phyloP scores from a whole-genome alignment of 2,329 filamentous ascomycete species.

The Phialocephala sp. region DNA sequence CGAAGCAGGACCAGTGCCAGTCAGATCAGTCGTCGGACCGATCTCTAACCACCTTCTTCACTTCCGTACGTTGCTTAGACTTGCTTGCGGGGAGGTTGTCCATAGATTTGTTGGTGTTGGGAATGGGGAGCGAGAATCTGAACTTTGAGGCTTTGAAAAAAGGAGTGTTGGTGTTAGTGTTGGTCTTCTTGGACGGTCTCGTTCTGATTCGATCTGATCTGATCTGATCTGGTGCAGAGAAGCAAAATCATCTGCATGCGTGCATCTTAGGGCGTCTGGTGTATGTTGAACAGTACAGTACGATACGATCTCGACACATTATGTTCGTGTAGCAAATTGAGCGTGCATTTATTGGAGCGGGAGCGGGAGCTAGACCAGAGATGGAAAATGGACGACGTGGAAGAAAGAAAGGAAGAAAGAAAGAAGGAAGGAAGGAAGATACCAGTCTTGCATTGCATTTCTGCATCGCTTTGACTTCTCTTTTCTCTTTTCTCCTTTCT shows the following conservation, averaged over 20 bases:
- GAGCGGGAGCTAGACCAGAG: neutral
- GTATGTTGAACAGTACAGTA: neutral
- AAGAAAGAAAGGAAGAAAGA: too few species aligned
- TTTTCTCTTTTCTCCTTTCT: too few species aligned
- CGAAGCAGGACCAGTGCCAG: constrained; percentile 71
- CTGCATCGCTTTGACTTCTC: too few species aligned
- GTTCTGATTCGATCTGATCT: too few species aligned
- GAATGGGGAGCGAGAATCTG: neutral
- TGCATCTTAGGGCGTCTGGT: neutral
- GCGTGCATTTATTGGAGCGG: neutral
- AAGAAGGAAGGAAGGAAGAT: too few species aligned
- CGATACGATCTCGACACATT: too few species aligned
- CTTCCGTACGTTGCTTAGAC: neutral
- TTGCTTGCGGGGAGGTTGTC: neutral
- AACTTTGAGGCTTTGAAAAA: too few species aligned
- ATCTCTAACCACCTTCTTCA: neutral
- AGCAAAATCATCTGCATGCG: neutral
- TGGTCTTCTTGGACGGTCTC: too few species aligned
- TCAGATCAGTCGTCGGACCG: constrained; percentile 36
- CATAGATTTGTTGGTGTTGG: neutral
- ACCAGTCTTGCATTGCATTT: too few species aligned
- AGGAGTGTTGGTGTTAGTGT: too few species aligned
- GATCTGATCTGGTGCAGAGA: too few species aligned
- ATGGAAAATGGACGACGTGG: too few species aligned
- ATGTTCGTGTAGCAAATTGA: constrained; percentile 6